Conservation (phyloP, 805 yeast genomes). For the Komagataella mondaviorum region DNA sequence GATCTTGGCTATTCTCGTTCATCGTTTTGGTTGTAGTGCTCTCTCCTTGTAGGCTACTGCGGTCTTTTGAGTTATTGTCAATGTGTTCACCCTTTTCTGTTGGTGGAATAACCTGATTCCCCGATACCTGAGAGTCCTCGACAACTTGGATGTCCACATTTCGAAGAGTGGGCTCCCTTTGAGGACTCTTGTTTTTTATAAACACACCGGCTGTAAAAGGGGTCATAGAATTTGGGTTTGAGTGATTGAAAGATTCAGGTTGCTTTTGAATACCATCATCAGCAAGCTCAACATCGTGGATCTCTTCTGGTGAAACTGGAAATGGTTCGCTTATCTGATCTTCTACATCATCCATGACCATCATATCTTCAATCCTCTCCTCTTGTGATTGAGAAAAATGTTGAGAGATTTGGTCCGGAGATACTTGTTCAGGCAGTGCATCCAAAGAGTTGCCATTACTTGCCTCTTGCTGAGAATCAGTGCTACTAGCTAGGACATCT, state of each 20-base stretch:
- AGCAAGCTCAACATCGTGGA: not conserved
- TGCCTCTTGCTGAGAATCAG: not conserved
- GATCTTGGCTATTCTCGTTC: not conserved
- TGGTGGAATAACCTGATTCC: not conserved
- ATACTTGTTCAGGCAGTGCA: not conserved
- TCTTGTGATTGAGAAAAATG: not conserved
- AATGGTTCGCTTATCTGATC: not conserved
- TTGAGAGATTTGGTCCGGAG: not conserved
- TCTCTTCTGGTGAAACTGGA: not conserved
- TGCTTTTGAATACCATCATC: not conserved
- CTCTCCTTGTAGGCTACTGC: not conserved
- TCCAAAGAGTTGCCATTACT: not conserved
- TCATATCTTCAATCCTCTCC: not conserved
- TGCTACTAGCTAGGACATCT: not conserved
- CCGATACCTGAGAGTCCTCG: not conserved
- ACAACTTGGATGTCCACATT: not conserved
- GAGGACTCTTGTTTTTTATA: not conserved
- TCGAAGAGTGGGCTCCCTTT: not conserved
- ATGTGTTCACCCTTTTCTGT: not conserved
- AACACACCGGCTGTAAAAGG: not conserved
- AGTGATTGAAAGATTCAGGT: not conserved
- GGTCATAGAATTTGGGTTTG: not conserved
- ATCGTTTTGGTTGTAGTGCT: not conserved
- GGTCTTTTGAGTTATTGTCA: not conserved
- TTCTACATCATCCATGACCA: no score